A percentile compares a stretch with the other conserved stretches of the same genome.
These are phyloP conservation scores for Botrytis aclada DNA, from an alignment of 2,329 filamentous ascomycete species.

Conservation along the genomic window DNA sequence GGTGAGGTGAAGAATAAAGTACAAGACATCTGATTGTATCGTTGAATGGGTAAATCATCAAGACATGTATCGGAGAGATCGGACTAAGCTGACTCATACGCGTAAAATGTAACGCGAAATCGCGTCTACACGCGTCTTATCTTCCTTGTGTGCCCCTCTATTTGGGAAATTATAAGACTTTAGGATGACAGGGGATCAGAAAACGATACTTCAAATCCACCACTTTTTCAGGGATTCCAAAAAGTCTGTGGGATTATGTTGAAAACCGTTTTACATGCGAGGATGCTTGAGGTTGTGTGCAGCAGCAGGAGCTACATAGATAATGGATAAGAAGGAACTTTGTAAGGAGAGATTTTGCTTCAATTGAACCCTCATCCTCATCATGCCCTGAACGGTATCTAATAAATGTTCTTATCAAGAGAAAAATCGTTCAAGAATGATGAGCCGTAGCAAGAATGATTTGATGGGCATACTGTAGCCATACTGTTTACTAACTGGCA, in stretches of 20 bases:
- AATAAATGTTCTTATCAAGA: not conserved
- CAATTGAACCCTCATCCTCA: not conserved
- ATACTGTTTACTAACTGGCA: not conserved
- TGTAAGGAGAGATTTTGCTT: not conserved
- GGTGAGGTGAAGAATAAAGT: not conserved
- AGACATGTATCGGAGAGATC: not conserved
- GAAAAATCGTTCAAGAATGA: not conserved
- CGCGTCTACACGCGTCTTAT: constrained; percentile 2
- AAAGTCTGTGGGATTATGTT: not conserved
- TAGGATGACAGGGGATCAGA: not conserved
- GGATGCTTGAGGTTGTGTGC: constrained; percentile 14
- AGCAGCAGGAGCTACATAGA: not conserved
- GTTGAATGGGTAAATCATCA: not conserved
- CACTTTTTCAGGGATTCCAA: not conserved
- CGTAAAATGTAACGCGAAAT: not conserved
- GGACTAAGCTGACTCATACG: not conserved
- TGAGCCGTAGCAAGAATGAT: not conserved
- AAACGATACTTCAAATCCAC: not conserved
- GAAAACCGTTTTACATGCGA: constrained; percentile 7
- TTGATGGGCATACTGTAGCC: not conserved
- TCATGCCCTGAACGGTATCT: too few relatives aligned
- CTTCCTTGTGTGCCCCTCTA: constrained; percentile 3
- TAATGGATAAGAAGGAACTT: not conserved
- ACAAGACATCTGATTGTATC: not conserved
- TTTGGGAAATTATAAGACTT: not conserved